phyloP scores from a whole-genome alignment of 2,329 filamentous ascomycete genomes.

The Alternaria brassicicola region DNA sequence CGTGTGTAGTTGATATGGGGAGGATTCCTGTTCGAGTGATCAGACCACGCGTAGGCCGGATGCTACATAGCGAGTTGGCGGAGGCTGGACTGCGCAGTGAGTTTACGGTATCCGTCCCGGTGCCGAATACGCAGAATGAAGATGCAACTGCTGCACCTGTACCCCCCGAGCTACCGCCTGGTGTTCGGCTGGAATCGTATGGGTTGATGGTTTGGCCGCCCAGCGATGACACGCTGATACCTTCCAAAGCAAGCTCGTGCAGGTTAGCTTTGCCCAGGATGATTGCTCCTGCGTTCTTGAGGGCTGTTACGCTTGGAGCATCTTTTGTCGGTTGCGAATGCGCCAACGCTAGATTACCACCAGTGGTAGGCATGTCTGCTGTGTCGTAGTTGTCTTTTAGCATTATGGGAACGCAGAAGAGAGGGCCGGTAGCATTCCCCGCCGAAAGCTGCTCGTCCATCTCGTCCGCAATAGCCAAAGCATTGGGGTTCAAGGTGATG shows the following conservation, averaged over 20 bases:
- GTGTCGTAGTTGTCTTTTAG: constrained; percentile 71
- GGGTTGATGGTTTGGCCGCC: constrained; percentile 71
- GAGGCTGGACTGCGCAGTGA: constrained; percentile 65
- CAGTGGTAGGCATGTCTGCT: constrained; percentile 62
- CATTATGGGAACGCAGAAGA: constrained; percentile 67
- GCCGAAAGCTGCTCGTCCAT: constrained; percentile 56
- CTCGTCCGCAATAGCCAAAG: constrained; percentile 56
- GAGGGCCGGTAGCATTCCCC: constrained; percentile 57
- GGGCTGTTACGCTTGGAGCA: constrained; percentile 57
- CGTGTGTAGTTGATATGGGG: constrained; percentile 64
- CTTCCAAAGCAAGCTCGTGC: constrained; percentile 69
- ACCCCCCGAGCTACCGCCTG: constrained; percentile 68
- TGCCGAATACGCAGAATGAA: constrained; percentile 64
- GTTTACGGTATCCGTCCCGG: constrained; percentile 68
- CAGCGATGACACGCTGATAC: constrained; percentile 65
- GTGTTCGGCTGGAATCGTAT: constrained; percentile 69
- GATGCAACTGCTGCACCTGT: constrained; percentile 65
- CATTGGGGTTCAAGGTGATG: constrained; percentile 59
- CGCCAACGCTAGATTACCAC: constrained; percentile 58
- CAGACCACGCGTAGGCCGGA: constrained; percentile 63
- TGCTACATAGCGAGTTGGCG: constrained; percentile 65
- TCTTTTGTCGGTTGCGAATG: constrained; percentile 56
- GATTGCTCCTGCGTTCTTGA: constrained; percentile 60
- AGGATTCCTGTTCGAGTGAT: constrained; percentile 60
- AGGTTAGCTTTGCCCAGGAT: constrained; percentile 65